Conservation (phyloP, 768 basidiomycete species). For the Pleurotus giganteus region DNA sequence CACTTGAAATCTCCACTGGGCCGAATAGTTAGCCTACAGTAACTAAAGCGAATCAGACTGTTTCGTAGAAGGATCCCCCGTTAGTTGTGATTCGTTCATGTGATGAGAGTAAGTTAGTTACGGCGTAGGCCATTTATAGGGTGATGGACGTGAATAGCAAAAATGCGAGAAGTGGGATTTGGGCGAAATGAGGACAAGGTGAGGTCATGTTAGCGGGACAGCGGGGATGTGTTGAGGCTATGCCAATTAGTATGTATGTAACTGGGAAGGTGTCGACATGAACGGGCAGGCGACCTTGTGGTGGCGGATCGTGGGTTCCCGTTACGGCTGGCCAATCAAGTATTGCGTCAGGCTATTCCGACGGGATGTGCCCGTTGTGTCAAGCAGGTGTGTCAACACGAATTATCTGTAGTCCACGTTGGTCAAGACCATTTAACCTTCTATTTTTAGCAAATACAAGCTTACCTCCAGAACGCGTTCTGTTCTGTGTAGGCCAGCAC, state of each 20-base stretch:
- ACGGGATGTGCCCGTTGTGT: not conserved
- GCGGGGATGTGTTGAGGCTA: not conserved
- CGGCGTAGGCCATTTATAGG: not conserved
- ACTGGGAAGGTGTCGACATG: not conserved
- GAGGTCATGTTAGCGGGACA: constrained; percentile 3
- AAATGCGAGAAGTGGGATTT: not conserved
- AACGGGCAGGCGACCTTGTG: not conserved
- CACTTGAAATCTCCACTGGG: not conserved
- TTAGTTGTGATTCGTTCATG: not conserved
- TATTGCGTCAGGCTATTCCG: not conserved
- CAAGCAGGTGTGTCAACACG: not conserved
- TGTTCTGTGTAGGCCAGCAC: no score
- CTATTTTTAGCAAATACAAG: no score
- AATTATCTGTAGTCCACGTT: not conserved
- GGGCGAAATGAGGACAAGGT: constrained; percentile 1
- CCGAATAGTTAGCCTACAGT: not conserved
- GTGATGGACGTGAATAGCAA: not conserved
- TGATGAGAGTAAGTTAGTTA: not conserved
- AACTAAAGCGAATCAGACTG: no score
- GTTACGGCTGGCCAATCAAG: not conserved
- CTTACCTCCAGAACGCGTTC: no score
- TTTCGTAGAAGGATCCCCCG: not conserved
- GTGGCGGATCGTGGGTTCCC: not conserved
- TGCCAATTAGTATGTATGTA: not conserved
- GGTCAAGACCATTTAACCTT: not conserved